A percentile compares a stretch with the other conserved stretches of the same genome.
Conservation (phyloP, 352 stramenopile species). For the Phytophthora pisi region DNA sequence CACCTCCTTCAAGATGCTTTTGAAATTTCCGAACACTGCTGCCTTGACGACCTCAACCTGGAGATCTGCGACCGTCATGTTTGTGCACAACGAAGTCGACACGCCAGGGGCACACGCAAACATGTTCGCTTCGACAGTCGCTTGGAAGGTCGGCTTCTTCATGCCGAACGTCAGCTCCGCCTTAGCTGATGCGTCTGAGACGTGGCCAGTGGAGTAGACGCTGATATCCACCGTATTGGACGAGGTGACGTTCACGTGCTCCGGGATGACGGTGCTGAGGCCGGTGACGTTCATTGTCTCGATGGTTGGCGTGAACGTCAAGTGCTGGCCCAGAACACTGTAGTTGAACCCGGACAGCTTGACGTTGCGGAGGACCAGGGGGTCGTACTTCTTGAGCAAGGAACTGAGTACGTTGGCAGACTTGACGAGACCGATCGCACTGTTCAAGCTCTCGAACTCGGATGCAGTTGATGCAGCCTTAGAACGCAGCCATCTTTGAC, state of each 20-base stretch:
- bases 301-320: constrained; percentile 51
- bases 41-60: constrained; percentile 34
- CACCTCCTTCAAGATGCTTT: constrained; percentile 38
- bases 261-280: constrained; percentile 39
- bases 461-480: constrained; percentile 21
- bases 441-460: constrained; percentile 51
- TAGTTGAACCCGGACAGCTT: constrained; percentile 42
- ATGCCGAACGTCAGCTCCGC: constrained; percentile 36
- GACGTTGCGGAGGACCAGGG: constrained; percentile 39
- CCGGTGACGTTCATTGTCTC: constrained; percentile 49
- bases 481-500: constrained; percentile 33
- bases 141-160: constrained; percentile 30
- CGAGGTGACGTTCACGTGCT: constrained; percentile 45
- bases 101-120: constrained; percentile 30
- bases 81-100: constrained; percentile 39
- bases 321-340: constrained; percentile 39
- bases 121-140: constrained; percentile 39
- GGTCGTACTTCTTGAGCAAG: constrained; percentile 37
- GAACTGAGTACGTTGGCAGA: constrained; percentile 24
- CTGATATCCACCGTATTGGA: constrained; percentile 37
- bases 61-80: constrained; percentile 39
- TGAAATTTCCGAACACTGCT: constrained; percentile 29
- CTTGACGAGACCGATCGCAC: constrained; percentile 26
- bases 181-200: constrained; percentile 34
- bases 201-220: constrained; percentile 37